Evolutionary conservation across 192 early-diverging fungal species (phyloP).

Genomic region (Podila verticillata): DNA sequence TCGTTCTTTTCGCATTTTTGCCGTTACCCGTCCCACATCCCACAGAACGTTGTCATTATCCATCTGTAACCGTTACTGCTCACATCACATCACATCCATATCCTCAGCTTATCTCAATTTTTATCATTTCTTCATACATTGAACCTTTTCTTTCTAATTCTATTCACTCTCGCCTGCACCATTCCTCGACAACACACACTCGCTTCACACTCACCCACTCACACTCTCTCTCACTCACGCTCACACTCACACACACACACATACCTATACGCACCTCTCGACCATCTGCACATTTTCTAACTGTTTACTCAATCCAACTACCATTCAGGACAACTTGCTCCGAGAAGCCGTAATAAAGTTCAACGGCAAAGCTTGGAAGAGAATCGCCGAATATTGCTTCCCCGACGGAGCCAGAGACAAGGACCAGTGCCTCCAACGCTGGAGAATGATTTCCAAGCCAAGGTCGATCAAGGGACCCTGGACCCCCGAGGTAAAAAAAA

Average conservation of each 20-base stretch:
- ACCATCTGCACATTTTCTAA: neutral
- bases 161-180: neutral
- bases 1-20: neutral
- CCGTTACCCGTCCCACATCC: neutral
- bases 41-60: neutral
- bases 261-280: neutral
- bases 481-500: constrained; percentile 41
- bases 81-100: neutral
- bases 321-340: constrained; percentile 28
- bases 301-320: neutral
- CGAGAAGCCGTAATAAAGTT: constrained; percentile 49
- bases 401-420: constrained; percentile 51
- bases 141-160: neutral
- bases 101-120: neutral
- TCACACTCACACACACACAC: too few species aligned
- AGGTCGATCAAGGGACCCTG: constrained; percentile 50
- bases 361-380: constrained; percentile 53
- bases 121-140: neutral
- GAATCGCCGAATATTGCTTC: constrained; percentile 49
- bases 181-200: neutral
- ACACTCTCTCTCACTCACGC: neutral
- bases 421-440: constrained; percentile 49
- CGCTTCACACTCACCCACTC: neutral
- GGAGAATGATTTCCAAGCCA: constrained; percentile 54
- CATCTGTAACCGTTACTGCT: neutral